Evolutionary conservation across 257 asterid species (phyloP), one percentile per base, ranked within the genome.

Genomic region (Forsythia viridissima): DNA sequence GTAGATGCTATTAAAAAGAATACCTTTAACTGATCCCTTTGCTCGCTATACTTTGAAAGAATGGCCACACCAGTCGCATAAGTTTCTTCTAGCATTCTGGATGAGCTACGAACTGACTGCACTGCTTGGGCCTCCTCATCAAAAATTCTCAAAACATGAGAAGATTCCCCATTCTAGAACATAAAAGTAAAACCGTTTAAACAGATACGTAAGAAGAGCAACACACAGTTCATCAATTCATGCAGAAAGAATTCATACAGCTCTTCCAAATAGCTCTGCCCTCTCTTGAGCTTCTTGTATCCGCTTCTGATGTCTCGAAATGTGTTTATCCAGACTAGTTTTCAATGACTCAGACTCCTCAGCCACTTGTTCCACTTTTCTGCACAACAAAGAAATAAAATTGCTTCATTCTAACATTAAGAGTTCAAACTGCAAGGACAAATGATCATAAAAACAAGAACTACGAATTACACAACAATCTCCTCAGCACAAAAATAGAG

Each of bases 11-110:
- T 55, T 55, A 4, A 42, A 51, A 75, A 46, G 71, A 39, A 65
- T 89, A 94, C 98, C 97, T 94, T 94, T 72, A 94, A 84, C 82
- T 86, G 97, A 80, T 94, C 98, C 83, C 97, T 86, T 86, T 94
- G 98, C 85, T 91, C 97, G 40, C 98, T 88, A 77, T 94, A 94
- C 89, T 93, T 91, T 38, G 97, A 90, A 75, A 94, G 98, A 78
- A 94, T 85, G 37, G 94, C 96, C 72, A 91, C 89, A 76, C 98
- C 98, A 74, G 94, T 90, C 74, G 95, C 89, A 81, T 87, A 89
- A 73, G 89, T 79, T 52, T 94, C 98, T 83, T 94, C 98, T 41
- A 94, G 89, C 89, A 90, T 76, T 80, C 84, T 85, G 73, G 98
- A 88, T 9, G 98, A 94, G 79, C 80, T 88, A 72, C 87, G 91